Base-by-base conservation (phyloP, 768 basidiomycete species). In the Boletus coccyginus region DNA sequence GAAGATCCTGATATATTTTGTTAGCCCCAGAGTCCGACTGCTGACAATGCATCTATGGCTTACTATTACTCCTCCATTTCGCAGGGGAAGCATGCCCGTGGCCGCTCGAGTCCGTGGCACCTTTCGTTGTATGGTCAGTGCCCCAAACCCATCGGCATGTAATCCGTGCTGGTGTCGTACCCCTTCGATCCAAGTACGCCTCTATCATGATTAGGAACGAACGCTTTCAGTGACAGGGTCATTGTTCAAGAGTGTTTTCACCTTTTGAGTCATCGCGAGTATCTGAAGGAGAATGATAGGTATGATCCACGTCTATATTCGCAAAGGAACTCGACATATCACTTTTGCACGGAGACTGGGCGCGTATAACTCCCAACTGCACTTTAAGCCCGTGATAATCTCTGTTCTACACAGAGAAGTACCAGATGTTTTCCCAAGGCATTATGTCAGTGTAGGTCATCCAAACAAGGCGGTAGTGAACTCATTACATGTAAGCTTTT, bases 301-400 rank as follows among this genome's bases (percentile, higher is more conserved):
- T 8, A 33, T 48, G 29, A 47, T 56, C 42, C 11, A 52, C n/a
- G n/a, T 53, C 43, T 6, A 33, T 27, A 4, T 39, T 39, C 16
- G 16, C 42, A 35, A 57, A 46, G 38, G 54, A 45, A 39, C 33
- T 57, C 41, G 49, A 56, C n/a, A n/a, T n/a, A n/a, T n/a, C n/a
- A n/a, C n/a, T n/a, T n/a, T n/a, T n/a, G n/a, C n/a, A n/a, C n/a
- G n/a, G n/a, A n/a, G n/a, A n/a, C n/a, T n/a, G n/a, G 12, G 71
- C 73, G 27, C 78, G 78, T 53, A 90, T 83, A 3, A 77, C 77
- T 13, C 75, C 73, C 19, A 92, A 86, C 14, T 78, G 75, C 58
- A 83, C 86, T 71, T 91, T 90, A 17, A 92, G 80, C 13, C 79
- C 81, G 7, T 80, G 79, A 65, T 92, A 92, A 66, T 92, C 83